Conservation (phyloP, 2,329 filamentous ascomycete genomes). For the Apiospora marii region DNA sequence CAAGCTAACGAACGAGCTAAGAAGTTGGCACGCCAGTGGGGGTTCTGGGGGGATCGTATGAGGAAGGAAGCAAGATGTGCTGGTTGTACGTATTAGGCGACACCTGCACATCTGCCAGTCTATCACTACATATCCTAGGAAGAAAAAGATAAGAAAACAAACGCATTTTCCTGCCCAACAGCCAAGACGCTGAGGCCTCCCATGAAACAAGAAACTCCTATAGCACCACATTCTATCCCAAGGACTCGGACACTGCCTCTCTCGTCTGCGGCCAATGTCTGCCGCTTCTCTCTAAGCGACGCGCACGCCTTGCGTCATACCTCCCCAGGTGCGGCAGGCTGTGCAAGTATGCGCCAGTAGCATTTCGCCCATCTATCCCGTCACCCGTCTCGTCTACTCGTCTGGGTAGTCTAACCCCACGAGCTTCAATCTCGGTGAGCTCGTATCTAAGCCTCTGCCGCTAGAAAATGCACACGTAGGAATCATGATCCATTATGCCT, state of each 20-base stretch:
- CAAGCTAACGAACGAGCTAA: neutral
- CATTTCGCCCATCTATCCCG: neutral
- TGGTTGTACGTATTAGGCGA: neutral
- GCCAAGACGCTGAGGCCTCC: constrained; percentile 20
- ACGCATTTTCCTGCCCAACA: neutral
- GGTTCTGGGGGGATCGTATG: neutral
- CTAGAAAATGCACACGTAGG: neutral
- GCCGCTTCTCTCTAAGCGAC: neutral
- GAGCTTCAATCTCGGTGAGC: neutral
- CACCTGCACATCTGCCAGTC: neutral
- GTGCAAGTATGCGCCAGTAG: constrained; percentile 2
- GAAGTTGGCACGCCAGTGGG: neutral
- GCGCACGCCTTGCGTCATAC: constrained; percentile 6
- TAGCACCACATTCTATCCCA: constrained; percentile 14
- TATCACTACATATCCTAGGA: constrained; percentile 1
- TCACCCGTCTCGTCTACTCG: neutral
- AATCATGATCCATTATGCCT: constrained; percentile 24
- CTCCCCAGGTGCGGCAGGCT: neutral
- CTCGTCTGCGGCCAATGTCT: neutral
- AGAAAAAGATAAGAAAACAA: neutral
- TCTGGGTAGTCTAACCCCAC: neutral
- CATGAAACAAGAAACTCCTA: constrained; percentile 19
- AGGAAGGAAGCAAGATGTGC: neutral
- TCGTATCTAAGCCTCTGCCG: neutral
- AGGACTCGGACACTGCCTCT: neutral